Evolutionary conservation across 2,329 filamentous ascomycete species (phyloP).

Genomic region (Graphilbum ipis-grandicollis): DNA sequence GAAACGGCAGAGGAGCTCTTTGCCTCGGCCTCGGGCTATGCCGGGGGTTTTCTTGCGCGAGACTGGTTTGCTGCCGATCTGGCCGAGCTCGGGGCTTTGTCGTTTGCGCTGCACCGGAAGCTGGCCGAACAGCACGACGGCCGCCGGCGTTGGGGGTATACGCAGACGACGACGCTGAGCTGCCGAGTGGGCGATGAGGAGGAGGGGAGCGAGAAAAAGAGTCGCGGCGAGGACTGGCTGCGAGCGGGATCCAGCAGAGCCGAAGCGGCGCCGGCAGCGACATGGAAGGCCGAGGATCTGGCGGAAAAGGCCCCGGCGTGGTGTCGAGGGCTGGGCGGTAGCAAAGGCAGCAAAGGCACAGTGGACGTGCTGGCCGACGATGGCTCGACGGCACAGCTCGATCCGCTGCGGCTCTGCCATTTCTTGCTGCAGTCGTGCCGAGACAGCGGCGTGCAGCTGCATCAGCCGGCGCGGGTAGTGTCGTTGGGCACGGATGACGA

Average conservation of each 20-base stretch:
- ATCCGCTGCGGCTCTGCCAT: slow-evolving; percentile 47
- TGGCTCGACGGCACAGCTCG: slow-evolving; percentile 48
- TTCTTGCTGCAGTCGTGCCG: slow-evolving; percentile 43
- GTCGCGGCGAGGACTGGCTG: slow-evolving; percentile 54
- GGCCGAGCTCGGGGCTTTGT: slow-evolving; percentile 41
- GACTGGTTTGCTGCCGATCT: slow-evolving; percentile 52
- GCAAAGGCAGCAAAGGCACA: slow-evolving; percentile 35
- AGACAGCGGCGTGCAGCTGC: slow-evolving; percentile 44
- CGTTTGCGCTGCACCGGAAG: slow-evolving; percentile 49
- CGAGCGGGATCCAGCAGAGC: slow-evolving; percentile 19
- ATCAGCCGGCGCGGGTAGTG: slow-evolving; percentile 43
- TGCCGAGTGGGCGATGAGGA: slow-evolving; percentile 16
- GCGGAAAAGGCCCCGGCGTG: not conserved
- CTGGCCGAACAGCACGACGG: slow-evolving; percentile 46
- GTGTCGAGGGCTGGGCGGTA: slow-evolving; percentile 1
- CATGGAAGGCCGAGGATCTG: too few species aligned
- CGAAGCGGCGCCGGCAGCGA: slow-evolving; percentile 13
- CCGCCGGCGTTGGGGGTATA: slow-evolving; percentile 30
- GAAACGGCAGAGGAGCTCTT: slow-evolving; percentile 40
- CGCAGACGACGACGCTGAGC: slow-evolving; percentile 39
- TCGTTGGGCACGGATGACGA: slow-evolving; percentile 31
- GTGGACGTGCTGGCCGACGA: slow-evolving; percentile 45
- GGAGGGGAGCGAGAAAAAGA: slow-evolving; percentile 13
- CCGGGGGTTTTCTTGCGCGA: slow-evolving; percentile 55
- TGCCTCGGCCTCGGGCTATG: slow-evolving; percentile 55